Base-by-base conservation (phyloP, 2,329 filamentous ascomycete genomes). In the Colletotrichum noveboracense region DNA sequence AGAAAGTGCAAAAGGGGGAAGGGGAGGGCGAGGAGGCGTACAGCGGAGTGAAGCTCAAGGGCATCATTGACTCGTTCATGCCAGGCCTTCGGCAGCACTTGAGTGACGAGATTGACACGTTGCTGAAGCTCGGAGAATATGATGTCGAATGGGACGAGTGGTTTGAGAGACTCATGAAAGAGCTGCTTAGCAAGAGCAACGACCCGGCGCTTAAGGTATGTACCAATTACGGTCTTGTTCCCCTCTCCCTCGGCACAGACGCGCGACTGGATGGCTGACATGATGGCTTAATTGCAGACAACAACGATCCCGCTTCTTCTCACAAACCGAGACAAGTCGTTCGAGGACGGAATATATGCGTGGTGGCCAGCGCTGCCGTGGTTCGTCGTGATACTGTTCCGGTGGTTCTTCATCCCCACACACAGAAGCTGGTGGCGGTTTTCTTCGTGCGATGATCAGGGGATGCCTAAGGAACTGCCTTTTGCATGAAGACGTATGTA, bases 381-480 rank as follows among this genome's bases (percentile, higher is more conserved):
- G 80, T 74, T 79, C 70, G 78, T 69, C 0, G 62, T 71, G 16
- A 16, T 84, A n/a, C 64, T 84, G 7, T 79, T 86, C 58, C 75
- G 80, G n/a, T 84, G 80, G 80, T 28, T 84, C 10, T 83, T 82
- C 75, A 78, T 84, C 16, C 80, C 81, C 16, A 83, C 79, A 75
- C 79, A 84, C 66, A 82, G 83, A 70, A 80, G 81, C 48, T 83
- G 83, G 83, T 84, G 83, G 83, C 80, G 82, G 61, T 85, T 85
- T 73, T 80, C 82, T 2, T 79, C 80, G 13, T 84, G 83, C 61
- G 81, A 83, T 66, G 68, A 78, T 30, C 64, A 78, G 18, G 81
- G 81, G 21, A 78, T 77, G 26, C 83, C 81, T 13, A 79, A 81
- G 70, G 82, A 84, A 24, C 76, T 86, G 38, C 83, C 82, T 5